Evolutionary conservation across 2,329 filamentous ascomycete genomes (phyloP), one percentile per base, ranked within the genome.

Genomic region (Ascochyta lentis): DNA sequence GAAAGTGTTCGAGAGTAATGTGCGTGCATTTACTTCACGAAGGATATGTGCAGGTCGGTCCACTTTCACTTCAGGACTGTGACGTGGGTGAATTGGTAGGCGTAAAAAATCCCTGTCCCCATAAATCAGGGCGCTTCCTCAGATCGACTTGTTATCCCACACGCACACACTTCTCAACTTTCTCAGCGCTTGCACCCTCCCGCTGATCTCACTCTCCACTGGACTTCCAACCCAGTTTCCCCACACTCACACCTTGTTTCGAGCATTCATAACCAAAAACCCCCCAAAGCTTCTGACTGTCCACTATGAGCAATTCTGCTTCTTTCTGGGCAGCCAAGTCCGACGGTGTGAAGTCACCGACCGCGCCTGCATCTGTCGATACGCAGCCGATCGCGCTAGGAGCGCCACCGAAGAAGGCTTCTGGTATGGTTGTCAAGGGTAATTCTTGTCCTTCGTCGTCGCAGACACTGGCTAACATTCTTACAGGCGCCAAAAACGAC

Each of bases 301-400:
- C n/a, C 10, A 43, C 10, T 9, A 49, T 54, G 45, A 54, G 39
- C 34, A 24, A 35, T 7, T 15, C 51, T 22, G 40, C 40, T n/a
- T 39, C 34, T 3, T 49, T 45, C 40, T 54, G 51, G 51, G 51
- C 51, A 27, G 40, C 51, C 16, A 54, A 45, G 39, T 49, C 51
- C 12, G 33, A 19, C 15, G 33, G 29, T 8, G 27, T 44, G 27
- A 44, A 54, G 26, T 49, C 45, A 15, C 31, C 29, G 4, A 31
- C 12, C 12, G 6, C n/a, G 12, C 27, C 24, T 2, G 41, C 37
- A 22, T 13, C 16, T 22, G 37, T 41, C 16, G 22, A 37, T 9
- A 4, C 15, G 8, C 7, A 29, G 19, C 15, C 29, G 3, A 4
- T 8, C 6, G 6, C 29, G 10, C 15, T n/a, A 35, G 5, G 8